These are phyloP conservation scores for Gaeumannomyces tritici DNA, from an alignment of 2,329 filamentous ascomycete species.

Conservation along the genomic window DNA sequence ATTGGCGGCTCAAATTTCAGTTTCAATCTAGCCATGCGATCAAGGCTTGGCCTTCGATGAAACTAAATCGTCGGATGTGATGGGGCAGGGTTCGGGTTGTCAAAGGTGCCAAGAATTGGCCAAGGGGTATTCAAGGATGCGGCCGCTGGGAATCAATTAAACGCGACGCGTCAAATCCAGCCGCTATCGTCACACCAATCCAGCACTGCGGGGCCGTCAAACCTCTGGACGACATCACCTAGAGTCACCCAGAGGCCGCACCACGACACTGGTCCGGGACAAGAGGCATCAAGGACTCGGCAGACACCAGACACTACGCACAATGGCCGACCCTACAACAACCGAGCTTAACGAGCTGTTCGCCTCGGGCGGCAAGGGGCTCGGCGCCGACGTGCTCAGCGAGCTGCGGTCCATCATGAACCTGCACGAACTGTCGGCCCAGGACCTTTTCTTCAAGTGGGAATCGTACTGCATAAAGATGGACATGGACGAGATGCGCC, in stretches of 20 bases:
- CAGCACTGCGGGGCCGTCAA: background rate
- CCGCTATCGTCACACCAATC: no score
- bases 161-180: background rate
- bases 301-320: background rate
- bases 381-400: constrained; percentile 67
- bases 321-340: constrained; percentile 28
- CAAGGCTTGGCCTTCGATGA: no score
- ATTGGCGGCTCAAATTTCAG: no score
- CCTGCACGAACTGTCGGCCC: constrained; percentile 67
- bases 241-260: background rate
- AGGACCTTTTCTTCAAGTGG: constrained; percentile 98
- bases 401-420: constrained; percentile 82
- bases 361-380: constrained; percentile 42
- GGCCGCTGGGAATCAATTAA: background rate
- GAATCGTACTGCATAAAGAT: constrained; percentile 96
- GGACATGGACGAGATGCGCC: constrained; percentile 66
- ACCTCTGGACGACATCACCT: background rate
- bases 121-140: no score
- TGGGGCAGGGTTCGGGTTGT: no score
- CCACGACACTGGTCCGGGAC: background rate
- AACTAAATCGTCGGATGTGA: no score
- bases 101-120: background rate
- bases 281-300: background rate
- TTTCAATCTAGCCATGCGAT: no score
- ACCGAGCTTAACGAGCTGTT: constrained; percentile 40